Evolutionary conservation across 202 grass and related monocot species (phyloP), one percentile per base, ranked within the genome.

Genomic region (Elaeis oleifera): DNA sequence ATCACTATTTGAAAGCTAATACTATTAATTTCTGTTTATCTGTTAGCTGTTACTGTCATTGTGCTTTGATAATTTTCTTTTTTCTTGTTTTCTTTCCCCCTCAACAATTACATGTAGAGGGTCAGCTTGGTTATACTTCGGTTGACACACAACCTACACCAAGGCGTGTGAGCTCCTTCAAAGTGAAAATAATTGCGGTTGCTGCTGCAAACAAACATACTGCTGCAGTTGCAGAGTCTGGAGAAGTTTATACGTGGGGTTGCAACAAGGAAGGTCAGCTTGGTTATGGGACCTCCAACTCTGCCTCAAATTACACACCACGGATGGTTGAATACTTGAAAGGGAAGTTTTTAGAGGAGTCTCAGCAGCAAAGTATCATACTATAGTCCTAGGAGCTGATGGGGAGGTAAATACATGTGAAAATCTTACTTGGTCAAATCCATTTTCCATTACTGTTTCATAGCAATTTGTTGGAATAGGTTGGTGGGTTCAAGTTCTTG

Each of bases 261-360:
- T 86, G 85, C 73, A 99, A 94, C 77, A 94, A 94, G 64, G 94
- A 99, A 85, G 94, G 94, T 32, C 94, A 99, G 56, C 88, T 99
- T 63, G 94, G 94, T 75, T 99, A 99, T 76, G 94, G 94, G 61
- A 99, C 94, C 60, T 99, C 94, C 56, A 99, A 99, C 53, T 99
- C 88, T 49, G 88, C 88, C 58, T 99, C 94, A 39, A 99, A 99
- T 80, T 99, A 74, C 70, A 84, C 74, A 29, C 94, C 94, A 53
- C 84, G 94, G 75, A 86, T 99, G 84, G 94, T 99, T 19, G 88
- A 94, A 23, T 99, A 86, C 71, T 83, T 99, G 65, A 99, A 99
- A 80, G 94, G 94, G 60, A 99, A 81, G 17, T 74, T 65, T 82
- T 99, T 69, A 99, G 56, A 74, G 51, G 74, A 65, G 75, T 99